A percentile compares a stretch with the other conserved stretches of the same genome.
phyloP scores from a whole-genome alignment of 2,329 filamentous ascomycete species.

The Alternaria postmessia region DNA sequence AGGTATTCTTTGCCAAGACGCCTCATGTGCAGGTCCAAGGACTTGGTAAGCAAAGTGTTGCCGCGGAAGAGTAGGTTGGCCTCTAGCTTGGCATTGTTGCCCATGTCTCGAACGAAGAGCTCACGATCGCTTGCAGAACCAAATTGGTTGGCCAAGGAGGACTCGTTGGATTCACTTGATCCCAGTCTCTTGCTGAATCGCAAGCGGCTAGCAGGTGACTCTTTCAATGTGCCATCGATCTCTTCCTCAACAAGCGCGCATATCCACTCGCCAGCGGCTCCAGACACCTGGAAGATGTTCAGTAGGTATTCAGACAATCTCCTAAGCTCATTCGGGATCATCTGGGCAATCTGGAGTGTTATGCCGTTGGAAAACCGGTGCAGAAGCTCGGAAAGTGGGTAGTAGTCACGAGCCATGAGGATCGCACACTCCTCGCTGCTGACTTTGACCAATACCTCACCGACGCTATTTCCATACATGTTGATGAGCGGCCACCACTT shows the following conservation, averaged over 20 bases:
- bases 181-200: constrained; percentile 75
- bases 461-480: constrained; percentile 76
- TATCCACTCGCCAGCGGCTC: constrained; percentile 85
- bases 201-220: constrained; percentile 71
- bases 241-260: constrained; percentile 95
- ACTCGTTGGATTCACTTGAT: constrained; percentile 72
- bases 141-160: constrained; percentile 47
- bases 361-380: constrained; percentile 85
- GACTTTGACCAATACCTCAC: constrained; percentile 84
- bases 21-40: constrained; percentile 94
- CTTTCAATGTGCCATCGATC: constrained; percentile 90
- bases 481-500: constrained; percentile 86
- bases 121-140: constrained; percentile 68
- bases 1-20: constrained; percentile 92
- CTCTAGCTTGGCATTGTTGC: constrained; percentile 81
- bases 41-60: constrained; percentile 92
- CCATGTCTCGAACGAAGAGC: constrained; percentile 76
- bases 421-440: constrained; percentile 90
- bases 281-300: constrained; percentile 95
- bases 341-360: constrained; percentile 82
- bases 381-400: constrained; percentile 80
- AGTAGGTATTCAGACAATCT: constrained; percentile 85
- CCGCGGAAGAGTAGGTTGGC: constrained; percentile 95
- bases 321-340: constrained; percentile 78
- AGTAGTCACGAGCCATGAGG: constrained; percentile 84